These are phyloP conservation scores for Microascus cirrosus DNA, from an alignment of 2,329 filamentous ascomycete species.

Conservation along the genomic window DNA sequence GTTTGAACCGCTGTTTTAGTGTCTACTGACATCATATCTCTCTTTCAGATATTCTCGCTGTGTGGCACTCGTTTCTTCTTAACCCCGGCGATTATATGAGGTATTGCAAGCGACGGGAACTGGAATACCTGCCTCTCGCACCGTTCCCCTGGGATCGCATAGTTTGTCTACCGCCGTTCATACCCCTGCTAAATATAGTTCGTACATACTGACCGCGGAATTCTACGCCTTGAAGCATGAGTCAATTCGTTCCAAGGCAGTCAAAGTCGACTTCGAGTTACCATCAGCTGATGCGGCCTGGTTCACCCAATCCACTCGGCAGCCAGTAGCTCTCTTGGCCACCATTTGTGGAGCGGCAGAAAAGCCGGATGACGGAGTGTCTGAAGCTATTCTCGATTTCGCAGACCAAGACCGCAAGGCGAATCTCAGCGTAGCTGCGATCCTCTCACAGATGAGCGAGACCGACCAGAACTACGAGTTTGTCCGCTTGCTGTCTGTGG, in stretches of 20 bases:
- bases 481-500: neutral
- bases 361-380: neutral
- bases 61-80: constrained; percentile 23
- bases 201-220: neutral
- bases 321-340: neutral
- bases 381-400: neutral
- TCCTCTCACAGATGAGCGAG: neutral
- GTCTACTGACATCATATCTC: neutral
- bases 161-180: neutral
- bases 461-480: neutral
- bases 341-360: neutral
- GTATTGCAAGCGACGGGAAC: neutral
- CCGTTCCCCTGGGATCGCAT: constrained; percentile 1
- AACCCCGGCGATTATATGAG: constrained; percentile 13
- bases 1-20: neutral
- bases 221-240: neutral
- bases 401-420: neutral
- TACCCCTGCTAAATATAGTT: neutral
- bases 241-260: neutral
- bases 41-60: constrained; percentile 20
- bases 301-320: neutral
- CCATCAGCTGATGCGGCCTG: neutral
- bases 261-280: neutral
- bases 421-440: neutral
- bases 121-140: neutral